Percentiles rank a stretch among this genome's conserved stretches.
Conservation (phyloP, 139 green algal species). For the Astrephomene gubernaculifera region DNA sequence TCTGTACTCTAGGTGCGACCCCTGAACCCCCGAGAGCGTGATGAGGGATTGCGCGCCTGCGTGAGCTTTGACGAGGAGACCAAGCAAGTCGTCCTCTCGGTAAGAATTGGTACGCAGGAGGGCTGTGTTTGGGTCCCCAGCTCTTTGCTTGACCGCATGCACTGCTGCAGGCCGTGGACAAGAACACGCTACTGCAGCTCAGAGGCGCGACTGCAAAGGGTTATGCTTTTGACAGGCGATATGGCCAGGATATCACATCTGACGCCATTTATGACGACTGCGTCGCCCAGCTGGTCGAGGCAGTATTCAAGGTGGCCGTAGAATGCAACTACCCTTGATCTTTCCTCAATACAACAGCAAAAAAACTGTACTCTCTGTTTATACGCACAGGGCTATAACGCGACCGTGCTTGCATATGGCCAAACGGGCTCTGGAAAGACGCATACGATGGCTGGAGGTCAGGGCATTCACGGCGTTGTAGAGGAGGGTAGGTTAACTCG, state of each 20-base stretch:
- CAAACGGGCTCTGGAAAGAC: slow-evolving; percentile 85
- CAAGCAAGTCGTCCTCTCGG: slow-evolving; percentile 73
- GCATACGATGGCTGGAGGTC: slow-evolving; percentile 79
- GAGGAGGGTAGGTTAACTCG: slow-evolving; percentile 61
- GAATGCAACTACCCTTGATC: background rate
- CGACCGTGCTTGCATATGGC: slow-evolving; percentile 80
- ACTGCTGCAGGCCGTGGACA: slow-evolving; percentile 71
- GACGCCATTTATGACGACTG: slow-evolving; percentile 73
- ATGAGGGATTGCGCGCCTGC: slow-evolving; percentile 67
- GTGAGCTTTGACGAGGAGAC: slow-evolving; percentile 75
- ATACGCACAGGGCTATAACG: slow-evolving; percentile 75
- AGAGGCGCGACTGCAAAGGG: slow-evolving; percentile 64
- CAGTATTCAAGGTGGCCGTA: slow-evolving; percentile 66
- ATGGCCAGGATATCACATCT: slow-evolving; percentile 58
- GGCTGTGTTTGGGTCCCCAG: background rate
- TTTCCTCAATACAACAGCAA: slow-evolving; percentile 3
- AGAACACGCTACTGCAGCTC: slow-evolving; percentile 71
- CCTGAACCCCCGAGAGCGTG: slow-evolving; percentile 63
- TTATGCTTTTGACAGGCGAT: slow-evolving; percentile 75
- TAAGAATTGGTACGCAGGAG: slow-evolving; percentile 14
- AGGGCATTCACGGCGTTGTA: slow-evolving; percentile 61
- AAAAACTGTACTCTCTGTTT: background rate
- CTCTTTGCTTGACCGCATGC: background rate
- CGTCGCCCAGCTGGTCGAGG: slow-evolving; percentile 67
- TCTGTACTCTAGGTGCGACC: slow-evolving; percentile 67